A percentile compares a stretch with the other conserved stretches of the same genome.
phyloP scores from a whole-genome alignment of 2,329 filamentous ascomycete genomes.

The Zymoseptoria passerinii region DNA sequence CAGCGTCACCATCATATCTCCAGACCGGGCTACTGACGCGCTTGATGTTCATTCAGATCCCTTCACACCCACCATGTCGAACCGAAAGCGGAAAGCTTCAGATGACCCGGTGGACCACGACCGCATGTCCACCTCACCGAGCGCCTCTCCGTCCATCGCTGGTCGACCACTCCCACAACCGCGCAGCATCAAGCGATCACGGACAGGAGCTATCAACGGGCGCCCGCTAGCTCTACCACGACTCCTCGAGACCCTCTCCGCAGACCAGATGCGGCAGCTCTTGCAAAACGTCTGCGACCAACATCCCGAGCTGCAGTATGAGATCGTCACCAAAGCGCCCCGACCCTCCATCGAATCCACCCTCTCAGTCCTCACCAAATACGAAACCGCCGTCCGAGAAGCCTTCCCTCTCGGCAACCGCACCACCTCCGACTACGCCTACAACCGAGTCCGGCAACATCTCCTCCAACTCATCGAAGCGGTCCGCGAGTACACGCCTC shows the following conservation, averaged over 20 bases:
- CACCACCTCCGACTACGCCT: constrained; percentile 82
- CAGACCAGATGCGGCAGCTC: constrained; percentile 71
- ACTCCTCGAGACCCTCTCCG: constrained; percentile 88
- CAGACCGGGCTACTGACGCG: constrained; percentile 27
- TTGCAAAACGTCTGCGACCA: constrained; percentile 87
- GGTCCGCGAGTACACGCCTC: constrained; percentile 85
- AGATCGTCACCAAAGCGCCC: constrained; percentile 76
- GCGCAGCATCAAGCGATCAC: constrained; percentile 58
- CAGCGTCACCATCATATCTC: constrained; percentile 28
- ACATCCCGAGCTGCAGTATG: constrained; percentile 75
- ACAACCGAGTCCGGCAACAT: constrained; percentile 80
- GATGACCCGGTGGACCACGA: constrained; percentile 54
- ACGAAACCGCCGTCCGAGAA: constrained; percentile 67
- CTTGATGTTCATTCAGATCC: constrained; percentile 19
- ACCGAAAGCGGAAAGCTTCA: constrained; percentile 82
- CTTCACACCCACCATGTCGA: constrained; percentile 38
- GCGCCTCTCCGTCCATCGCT: constrained; percentile 68
- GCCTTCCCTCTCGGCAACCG: constrained; percentile 81
- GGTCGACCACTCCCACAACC: constrained; percentile 54
- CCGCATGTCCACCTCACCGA: constrained; percentile 86
- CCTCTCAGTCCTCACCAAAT: constrained; percentile 70
- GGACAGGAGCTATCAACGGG: constrained; percentile 57
- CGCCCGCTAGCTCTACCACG: constrained; percentile 60
- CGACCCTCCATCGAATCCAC: constrained; percentile 77
- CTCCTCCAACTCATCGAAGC: constrained; percentile 77